phyloP scores from a whole-genome alignment of 129 eudicot species.

The Apium graveolens region DNA sequence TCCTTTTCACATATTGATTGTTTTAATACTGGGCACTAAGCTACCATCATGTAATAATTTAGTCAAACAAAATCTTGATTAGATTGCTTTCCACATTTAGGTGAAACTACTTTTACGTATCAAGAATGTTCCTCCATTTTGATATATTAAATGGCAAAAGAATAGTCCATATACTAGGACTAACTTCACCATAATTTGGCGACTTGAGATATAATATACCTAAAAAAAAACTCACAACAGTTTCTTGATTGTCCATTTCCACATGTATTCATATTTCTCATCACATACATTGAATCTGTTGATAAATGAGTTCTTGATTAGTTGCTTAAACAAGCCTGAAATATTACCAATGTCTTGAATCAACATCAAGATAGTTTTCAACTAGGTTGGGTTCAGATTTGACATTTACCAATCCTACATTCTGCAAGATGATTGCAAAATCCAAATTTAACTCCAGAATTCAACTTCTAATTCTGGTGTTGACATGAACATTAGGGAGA shows the following conservation, averaged over 20 bases:
- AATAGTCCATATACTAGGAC: neutral
- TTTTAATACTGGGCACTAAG: constrained; percentile 12
- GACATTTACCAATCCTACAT: neutral
- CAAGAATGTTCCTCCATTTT: constrained; percentile 24
- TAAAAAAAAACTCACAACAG: neutral
- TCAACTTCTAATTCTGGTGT: neutral
- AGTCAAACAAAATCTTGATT: constrained; percentile 14
- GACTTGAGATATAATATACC: neutral
- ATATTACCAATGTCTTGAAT: neutral
- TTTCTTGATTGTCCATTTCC: neutral
- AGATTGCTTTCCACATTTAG: constrained; percentile 23
- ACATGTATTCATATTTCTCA: neutral
- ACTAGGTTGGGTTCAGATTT: neutral
- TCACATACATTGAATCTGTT: constrained; percentile 5
- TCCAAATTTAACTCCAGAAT: neutral
- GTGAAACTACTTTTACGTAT: constrained; percentile 23
- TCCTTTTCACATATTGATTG: neutral
- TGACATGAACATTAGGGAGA: neutral
- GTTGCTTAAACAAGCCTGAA: neutral
- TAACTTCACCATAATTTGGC: neutral
- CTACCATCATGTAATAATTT: constrained; percentile 17
- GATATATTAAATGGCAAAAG: neutral
- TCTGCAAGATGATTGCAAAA: neutral
- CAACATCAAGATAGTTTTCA: neutral
- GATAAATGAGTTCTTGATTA: constrained; percentile 6